phyloP scores from a whole-genome alignment of 2,329 filamentous ascomycete genomes.

The Leptodontidium sp. region DNA sequence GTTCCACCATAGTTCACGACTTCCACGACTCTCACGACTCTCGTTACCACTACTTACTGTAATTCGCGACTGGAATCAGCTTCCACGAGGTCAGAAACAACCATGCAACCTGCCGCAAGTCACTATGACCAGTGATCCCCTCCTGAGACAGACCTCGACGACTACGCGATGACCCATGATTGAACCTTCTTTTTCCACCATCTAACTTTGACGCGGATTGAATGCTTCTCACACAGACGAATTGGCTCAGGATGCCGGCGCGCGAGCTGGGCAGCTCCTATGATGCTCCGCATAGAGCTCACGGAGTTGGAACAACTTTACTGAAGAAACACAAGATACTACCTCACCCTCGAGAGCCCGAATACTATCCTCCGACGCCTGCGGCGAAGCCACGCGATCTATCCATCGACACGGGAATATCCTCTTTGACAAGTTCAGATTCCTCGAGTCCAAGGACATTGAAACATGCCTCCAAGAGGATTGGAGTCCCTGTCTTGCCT shows the following conservation, averaged over 20 bases:
- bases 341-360: slow-evolving; percentile 45
- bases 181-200: slow-evolving; percentile 26
- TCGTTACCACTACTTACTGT: slow-evolving; percentile 1
- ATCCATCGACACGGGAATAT: slow-evolving; percentile 39
- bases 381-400: slow-evolving; percentile 38
- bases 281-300: slow-evolving; percentile 41
- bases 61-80: slow-evolving; percentile 10
- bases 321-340: slow-evolving; percentile 47
- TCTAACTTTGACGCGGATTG: slow-evolving; percentile 33
- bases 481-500: slow-evolving; percentile 57
- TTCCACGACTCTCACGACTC: slow-evolving; percentile 10
- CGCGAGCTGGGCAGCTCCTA: slow-evolving; percentile 42
- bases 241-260: slow-evolving; percentile 47
- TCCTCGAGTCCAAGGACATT: slow-evolving; percentile 44
- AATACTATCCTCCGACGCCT: slow-evolving; percentile 31
- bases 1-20: slow-evolving; percentile 17
- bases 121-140: slow-evolving; percentile 36
- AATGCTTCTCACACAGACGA: slow-evolving; percentile 47
- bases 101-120: slow-evolving; percentile 34
- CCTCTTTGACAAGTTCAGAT: slow-evolving; percentile 42
- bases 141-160: slow-evolving; percentile 31
- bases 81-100: slow-evolving; percentile 25
- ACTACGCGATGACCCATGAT: slow-evolving; percentile 29
- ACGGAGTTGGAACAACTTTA: slow-evolving; percentile 39
- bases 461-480: slow-evolving; percentile 45